phyloP scores from a whole-genome alignment of 768 basidiomycete genomes.

The Mycena filopes region DNA sequence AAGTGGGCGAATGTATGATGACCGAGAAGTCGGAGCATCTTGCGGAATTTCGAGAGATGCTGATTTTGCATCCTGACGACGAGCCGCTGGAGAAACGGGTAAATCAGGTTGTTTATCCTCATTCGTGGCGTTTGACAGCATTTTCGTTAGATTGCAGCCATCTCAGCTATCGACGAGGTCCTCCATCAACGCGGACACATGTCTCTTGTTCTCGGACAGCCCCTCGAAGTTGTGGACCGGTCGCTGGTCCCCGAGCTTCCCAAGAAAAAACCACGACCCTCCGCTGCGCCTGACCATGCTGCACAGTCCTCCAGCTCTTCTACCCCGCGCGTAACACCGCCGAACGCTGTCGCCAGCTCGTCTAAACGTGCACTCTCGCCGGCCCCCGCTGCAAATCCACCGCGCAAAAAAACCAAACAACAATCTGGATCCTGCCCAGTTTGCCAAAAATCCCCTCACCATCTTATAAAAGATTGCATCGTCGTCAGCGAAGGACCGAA shows the following conservation, averaged over 20 bases:
- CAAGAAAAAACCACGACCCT: constrained; percentile 38
- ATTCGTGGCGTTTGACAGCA: constrained; percentile 10
- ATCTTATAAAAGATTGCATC: constrained; percentile 66
- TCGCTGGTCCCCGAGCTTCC: constrained; percentile 28
- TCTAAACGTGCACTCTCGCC: constrained; percentile 45
- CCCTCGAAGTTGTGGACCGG: constrained; percentile 63
- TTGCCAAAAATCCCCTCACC: constrained; percentile 56
- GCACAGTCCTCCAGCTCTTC: constrained; percentile 10
- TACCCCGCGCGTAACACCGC: not conserved
- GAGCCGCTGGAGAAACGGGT: constrained; percentile 77
- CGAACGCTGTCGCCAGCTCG: constrained; percentile 34
- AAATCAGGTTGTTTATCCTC: constrained; percentile 35
- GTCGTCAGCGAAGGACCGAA: constrained; percentile 60
- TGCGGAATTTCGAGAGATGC: constrained; percentile 73
- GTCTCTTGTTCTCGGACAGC: constrained; percentile 69
- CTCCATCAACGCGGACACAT: constrained; percentile 66
- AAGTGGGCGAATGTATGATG: constrained; percentile 67
- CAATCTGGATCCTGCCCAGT: constrained; percentile 53
- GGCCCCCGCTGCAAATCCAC: constrained; percentile 30
- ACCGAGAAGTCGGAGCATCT: constrained; percentile 72
- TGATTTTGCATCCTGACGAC: constrained; percentile 70
- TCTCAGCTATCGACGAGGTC: constrained; percentile 75
- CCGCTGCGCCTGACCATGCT: not conserved
- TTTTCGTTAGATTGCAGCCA: constrained; percentile 64
- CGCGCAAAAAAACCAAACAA: constrained; percentile 54